Conservation (phyloP, 1,139 yeast genomes). For the Yamadazyma sp. region DNA sequence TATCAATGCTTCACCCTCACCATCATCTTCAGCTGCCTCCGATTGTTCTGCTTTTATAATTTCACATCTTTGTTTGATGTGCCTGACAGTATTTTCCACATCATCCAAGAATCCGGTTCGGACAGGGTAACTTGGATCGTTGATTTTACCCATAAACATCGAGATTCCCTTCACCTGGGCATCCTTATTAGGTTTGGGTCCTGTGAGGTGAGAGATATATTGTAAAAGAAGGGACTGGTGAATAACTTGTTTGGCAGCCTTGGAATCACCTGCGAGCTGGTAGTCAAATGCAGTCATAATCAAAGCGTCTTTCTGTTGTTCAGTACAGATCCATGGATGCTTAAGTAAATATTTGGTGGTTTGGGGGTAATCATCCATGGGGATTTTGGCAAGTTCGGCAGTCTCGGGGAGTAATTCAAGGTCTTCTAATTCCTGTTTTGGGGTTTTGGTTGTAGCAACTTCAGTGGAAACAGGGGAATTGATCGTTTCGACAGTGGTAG, state of each 20-base stretch:
- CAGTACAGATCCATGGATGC: slow-evolving; percentile 72
- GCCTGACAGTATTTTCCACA: slow-evolving; percentile 66
- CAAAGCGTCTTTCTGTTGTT: slow-evolving; percentile 87
- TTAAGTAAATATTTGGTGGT: slow-evolving; percentile 53
- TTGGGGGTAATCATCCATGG: slow-evolving; percentile 44
- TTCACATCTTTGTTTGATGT: slow-evolving; percentile 74
- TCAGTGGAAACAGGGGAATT: slow-evolving; percentile 18
- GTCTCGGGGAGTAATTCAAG: slow-evolving; percentile 57
- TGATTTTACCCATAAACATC: slow-evolving; percentile 67
- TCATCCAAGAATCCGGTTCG: slow-evolving; percentile 68
- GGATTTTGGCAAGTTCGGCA: slow-evolving; percentile 58
- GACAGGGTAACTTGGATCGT: slow-evolving; percentile 57
- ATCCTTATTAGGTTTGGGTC: slow-evolving; percentile 33
- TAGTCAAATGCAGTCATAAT: slow-evolving; percentile 90
- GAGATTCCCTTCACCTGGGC: slow-evolving; percentile 55
- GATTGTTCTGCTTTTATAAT: slow-evolving; percentile 51
- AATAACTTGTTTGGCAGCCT: slow-evolving; percentile 59
- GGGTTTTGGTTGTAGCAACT: slow-evolving; percentile 17
- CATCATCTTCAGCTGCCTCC: slow-evolving; percentile 30
- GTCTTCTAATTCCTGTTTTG: slow-evolving; percentile 33
- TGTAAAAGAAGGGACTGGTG: slow-evolving; percentile 82
- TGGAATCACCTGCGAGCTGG: slow-evolving; percentile 62
- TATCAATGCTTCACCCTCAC: slow-evolving; percentile 72
- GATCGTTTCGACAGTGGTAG: slow-evolving; percentile 31
- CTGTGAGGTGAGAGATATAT: slow-evolving; percentile 66